Evolutionary conservation across 73 alveolate species (phyloP), one percentile per base, ranked within the genome.

Genomic region (Durusdinium trenchii): DNA sequence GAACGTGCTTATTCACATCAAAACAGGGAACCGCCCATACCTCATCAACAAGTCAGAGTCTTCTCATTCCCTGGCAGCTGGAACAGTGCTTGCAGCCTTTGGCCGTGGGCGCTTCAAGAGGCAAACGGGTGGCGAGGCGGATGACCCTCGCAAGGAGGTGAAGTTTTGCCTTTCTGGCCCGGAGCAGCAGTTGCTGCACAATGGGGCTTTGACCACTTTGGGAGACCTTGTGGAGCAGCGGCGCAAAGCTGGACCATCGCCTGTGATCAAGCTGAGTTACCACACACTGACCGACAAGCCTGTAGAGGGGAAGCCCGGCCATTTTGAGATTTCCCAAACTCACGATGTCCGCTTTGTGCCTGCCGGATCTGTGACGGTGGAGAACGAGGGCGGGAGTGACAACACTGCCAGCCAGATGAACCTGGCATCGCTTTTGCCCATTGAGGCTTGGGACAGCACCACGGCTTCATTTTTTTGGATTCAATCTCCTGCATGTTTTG

Each of bases 1-100:
- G 62, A 40, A 76, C 5, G 61, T 76, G 40, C 2, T 45, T 10
- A 76, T 76, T 40, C 87, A 76, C 60, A 45, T 76, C 62, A 76
- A 76, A 60, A 76, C 62, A 6, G 87, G 87, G 28, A 76, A 76
- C 87, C 54, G 87, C 38, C 87, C 87, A 6, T 76, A 76, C 40
- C 40, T 76, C 43, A 28, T 76, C 62, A 76, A 76, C 87, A 76
- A 40, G 61, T 7, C 62, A 0, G 87, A 76, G 10, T 10, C 32
- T 9, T 36, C 62, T 26, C 87, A 76, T 54, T 43, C 7, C 38
- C 61, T 76, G 62, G 61, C 46, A 26, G 87, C 87, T 12, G 87
- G 87, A 38, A 76, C 87, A 20, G 87, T 76, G 36, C 4, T 76
- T 7, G 87, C 87, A 0, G 87, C 87, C 6, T 76, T 76, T 76